phyloP scores from a whole-genome alignment of 2,329 filamentous ascomycete genomes.

The Xylogone sp. region DNA sequence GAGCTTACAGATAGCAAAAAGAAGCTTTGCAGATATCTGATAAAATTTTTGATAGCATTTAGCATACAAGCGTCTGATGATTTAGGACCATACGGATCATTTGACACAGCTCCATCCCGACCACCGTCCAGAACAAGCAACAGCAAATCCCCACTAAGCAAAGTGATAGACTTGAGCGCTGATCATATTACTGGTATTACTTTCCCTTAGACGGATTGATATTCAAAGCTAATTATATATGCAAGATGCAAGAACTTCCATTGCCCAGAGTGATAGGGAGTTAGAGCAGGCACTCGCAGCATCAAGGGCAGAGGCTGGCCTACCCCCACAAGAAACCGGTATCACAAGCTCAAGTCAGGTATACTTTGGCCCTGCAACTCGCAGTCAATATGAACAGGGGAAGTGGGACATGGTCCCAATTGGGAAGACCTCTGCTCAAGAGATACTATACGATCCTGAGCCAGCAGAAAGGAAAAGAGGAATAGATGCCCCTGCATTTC shows the following conservation, averaged over 20 bases:
- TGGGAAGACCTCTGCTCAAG: conserved; percentile 23
- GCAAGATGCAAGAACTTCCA: conserved; percentile 32
- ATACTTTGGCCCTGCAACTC: conserved; percentile 57
- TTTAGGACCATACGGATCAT: conserved; percentile 36
- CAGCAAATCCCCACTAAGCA: conserved; percentile 53
- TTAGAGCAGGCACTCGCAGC: conserved; percentile 52
- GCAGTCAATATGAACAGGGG: conserved; percentile 48
- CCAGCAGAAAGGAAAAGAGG: conserved; percentile 40
- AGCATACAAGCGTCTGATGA: conserved; percentile 51
- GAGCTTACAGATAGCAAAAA: conserved; percentile 6
- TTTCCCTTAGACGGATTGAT: conserved; percentile 10
- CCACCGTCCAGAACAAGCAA: conserved; percentile 57
- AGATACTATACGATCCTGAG: conserved; percentile 29
- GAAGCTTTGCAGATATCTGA: conserved; percentile 2
- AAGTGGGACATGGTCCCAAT: conserved; percentile 57
- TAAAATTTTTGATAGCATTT: conserved; percentile 40
- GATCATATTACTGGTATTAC: conserved; percentile 38
- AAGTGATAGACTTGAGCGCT: conserved; percentile 44
- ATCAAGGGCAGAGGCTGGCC: conserved; percentile 49
- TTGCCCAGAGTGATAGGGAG: conserved; percentile 41
- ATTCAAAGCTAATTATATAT: conserved; percentile 16
- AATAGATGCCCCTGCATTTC: conserved; percentile 46
- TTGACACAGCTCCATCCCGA: conserved; percentile 40
- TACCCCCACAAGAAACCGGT: conserved; percentile 47
- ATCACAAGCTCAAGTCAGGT: conserved; percentile 36